Evolutionary conservation across 2,329 filamentous ascomycete genomes (phyloP).

Genomic region (Furcasterigmium furcatum): DNA sequence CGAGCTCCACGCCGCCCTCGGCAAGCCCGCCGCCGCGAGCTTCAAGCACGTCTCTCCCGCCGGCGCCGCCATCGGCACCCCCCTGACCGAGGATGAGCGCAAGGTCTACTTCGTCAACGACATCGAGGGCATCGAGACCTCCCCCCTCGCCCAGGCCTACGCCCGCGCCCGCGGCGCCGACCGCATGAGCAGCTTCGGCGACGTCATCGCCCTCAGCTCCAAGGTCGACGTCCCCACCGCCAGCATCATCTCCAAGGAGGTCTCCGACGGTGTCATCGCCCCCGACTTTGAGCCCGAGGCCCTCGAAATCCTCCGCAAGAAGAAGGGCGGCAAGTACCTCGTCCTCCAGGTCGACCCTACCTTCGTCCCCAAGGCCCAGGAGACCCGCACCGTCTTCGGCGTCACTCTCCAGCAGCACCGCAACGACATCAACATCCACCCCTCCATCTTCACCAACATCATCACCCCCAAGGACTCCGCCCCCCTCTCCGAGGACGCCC

Average conservation of each 20-base stretch:
- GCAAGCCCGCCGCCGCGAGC: conserved; percentile 86
- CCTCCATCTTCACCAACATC: conserved; percentile 79
- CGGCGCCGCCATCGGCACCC: conserved; percentile 89
- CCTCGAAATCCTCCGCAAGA: conserved; percentile 89
- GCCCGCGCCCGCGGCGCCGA: conserved; percentile 93
- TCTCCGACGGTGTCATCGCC: conserved; percentile 94
- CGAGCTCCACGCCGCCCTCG: conserved; percentile 86
- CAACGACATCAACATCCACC: conserved; percentile 85
- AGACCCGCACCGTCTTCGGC: conserved; percentile 87
- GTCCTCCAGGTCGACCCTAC: conserved; percentile 91
- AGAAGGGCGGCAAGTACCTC: conserved; percentile 97
- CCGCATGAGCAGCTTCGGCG: conserved; percentile 98
- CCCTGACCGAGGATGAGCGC: conserved; percentile 81
- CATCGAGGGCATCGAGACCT: conserved; percentile 83
- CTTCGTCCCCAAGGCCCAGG: conserved; percentile 76
- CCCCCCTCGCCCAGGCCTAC: conserved; percentile 87
- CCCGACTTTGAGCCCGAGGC: conserved; percentile 83
- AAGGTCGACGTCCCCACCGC: conserved; percentile 89
- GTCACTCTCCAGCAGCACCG: conserved; percentile 85
- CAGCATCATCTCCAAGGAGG: conserved; percentile 96
- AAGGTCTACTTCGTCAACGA: conserved; percentile 99
- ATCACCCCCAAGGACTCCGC: conserved; percentile 79
- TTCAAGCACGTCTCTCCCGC: conserved; percentile 99
- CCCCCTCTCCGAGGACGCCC: conserved; percentile 72
- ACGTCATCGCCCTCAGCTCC: conserved; percentile 91